Base-by-base conservation (phyloP, 2,329 filamentous ascomycete species). In the Xylaria sp. region DNA sequence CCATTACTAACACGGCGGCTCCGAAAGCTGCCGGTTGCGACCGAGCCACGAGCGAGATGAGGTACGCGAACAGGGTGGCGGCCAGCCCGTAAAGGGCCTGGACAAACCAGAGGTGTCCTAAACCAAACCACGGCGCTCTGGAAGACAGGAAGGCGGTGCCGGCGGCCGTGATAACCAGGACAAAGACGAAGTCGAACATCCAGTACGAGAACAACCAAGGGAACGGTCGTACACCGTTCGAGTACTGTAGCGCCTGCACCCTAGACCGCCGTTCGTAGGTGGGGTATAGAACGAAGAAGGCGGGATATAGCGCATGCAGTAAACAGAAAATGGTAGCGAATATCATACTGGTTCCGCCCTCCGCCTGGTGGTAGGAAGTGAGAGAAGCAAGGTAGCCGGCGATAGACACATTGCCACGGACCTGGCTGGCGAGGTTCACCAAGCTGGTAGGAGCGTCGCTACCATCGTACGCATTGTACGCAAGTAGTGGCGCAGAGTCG, bases 1-100 rank as follows among this genome's bases (percentile, higher is more conserved):
- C 57, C 58, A 63, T 64, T 44, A 64, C 54, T 6, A 66, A 53
- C 7, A 69, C 49, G 3, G 67, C 78, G 56, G 86, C 82, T 0
- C 84, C 83, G 64, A 89, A 88, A 0, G 85, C 79, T 1, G 85
- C 82, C 1, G 88, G 76, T 63, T 88, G 85, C 21, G 84, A 86
- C 20, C 77, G 80, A 2, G 83, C 78, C 53, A 84, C 78, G 0
- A 86, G 76, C 0, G 85, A 87, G 17, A 88, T 76, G 40, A 87
- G 73, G 68, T 89, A 89, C 2, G 80, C 76, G 50, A 85, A 73
- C 5, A 88, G 72, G 5, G 78, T 84, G 2, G 84, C 80, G 0
- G 83, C 78, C 7, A 89, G 71, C 1, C 86, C 86, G 66, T 86
- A 89, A 1, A 89, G 75, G 51, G 83, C 78, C 64, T 87, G 82